Base-by-base conservation (phyloP, 441 rosid genomes). In the Eruca vesicaria region DNA sequence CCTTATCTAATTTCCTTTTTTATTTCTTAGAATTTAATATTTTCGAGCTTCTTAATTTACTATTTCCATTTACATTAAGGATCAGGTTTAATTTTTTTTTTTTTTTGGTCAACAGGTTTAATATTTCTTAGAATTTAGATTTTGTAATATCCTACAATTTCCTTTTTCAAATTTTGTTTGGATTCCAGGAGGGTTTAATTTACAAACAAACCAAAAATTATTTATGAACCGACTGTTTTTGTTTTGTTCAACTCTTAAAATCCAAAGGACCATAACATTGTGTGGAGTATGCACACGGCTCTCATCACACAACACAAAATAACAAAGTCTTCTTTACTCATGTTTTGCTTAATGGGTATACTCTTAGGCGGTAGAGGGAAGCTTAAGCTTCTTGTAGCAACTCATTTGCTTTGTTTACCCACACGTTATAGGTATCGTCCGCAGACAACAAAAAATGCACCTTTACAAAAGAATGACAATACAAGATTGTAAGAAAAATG, bases 341-440 rank as follows among this genome's bases (percentile, higher is more conserved):
- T 29, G 6, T 57, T 14, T n/a, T 15, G n/a, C 36, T 38, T 26
- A n/a, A n/a, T n/a, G 9, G 59, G 43, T 16, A 23, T 59, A 33
- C 26, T 1, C 19, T 12, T 45, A 55, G 16, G 60, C 28, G 23
- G 36, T 33, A 45, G 53, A 45, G 20, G 19, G 52, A 21, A 21
- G 15, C 29, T 67, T 50, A 74, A 35, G 64, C 69, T 68, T 61
- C 12, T 77, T 76, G 77, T 61, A 89, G 88, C 76, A 86, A 56
- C 55, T 92, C 89, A 78, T 84, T 83, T 28, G 98, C 97, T 78
- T 85, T 88, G 81, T 72, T 79, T 69, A 85, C 31, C 98, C 97
- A 94, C 56, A 68, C 84, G 53, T 74, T 69, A 45, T 77, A 84
- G 29, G 84, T 81, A 14, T 92, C 83, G 36, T 88, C 92, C 0